Percentiles rank a stretch among this genome's conserved stretches.
These are phyloP conservation scores for Sporothrix protearum DNA, from an alignment of 2,329 filamentous ascomycete species.

Conservation along the genomic window DNA sequence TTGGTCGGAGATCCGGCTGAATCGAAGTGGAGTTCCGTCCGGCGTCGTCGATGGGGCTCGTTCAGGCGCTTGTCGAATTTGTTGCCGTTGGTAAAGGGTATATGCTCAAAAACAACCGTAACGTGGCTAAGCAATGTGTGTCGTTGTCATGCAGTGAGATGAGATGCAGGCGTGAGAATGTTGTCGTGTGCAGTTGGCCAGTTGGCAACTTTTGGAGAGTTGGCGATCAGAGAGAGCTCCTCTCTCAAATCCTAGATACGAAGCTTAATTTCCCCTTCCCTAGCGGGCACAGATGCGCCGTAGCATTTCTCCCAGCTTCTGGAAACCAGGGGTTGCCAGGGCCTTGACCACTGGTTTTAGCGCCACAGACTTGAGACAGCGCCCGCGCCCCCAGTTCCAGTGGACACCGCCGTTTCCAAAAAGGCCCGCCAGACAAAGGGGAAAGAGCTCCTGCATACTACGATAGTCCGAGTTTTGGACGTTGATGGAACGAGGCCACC, in stretches of 20 bases:
- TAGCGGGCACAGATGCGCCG: neutral
- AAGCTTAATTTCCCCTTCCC: slow-evolving; percentile 18
- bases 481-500: neutral
- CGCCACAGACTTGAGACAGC: slow-evolving; percentile 18
- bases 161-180: neutral
- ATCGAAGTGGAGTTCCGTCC: slow-evolving; percentile 16
- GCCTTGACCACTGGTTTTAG: slow-evolving; percentile 13
- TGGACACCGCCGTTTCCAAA: neutral
- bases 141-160: neutral
- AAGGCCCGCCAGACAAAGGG: neutral
- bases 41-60: neutral
- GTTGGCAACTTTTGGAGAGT: neutral
- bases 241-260: slow-evolving; percentile 8
- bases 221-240: neutral
- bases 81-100: neutral
- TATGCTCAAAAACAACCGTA: neutral
- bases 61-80: slow-evolving; percentile 3
- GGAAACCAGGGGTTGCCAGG: slow-evolving; percentile 16
- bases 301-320: neutral
- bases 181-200: neutral
- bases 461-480: neutral
- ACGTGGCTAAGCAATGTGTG: neutral
- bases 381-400: neutral
- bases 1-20: slow-evolving; percentile 18
- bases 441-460: slow-evolving; percentile 16